A percentile compares a stretch with the other conserved stretches of the same genome.
Evolutionary conservation across 805 yeast species (phyloP).

Genomic region (Ogataea philodendri): DNA sequence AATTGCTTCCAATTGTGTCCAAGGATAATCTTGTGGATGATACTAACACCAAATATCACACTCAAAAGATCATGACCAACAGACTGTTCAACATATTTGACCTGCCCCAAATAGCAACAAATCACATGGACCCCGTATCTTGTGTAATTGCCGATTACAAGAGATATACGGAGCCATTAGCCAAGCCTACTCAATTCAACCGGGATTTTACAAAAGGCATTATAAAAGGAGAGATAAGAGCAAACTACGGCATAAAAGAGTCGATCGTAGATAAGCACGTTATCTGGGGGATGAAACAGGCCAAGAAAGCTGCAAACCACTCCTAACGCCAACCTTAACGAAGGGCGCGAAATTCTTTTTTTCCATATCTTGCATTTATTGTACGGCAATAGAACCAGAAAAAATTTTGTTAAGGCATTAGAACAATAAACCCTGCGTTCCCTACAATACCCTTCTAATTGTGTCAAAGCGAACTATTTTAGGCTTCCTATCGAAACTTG

Average conservation of each 20-base stretch:
- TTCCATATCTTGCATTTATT: too few relatives aligned
- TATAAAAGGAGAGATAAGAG: constrained; percentile 3
- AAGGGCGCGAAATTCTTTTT: constrained; percentile 1
- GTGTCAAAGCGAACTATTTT: too few relatives aligned
- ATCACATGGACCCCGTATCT: neutral
- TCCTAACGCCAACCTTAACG: neutral
- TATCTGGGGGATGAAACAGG: constrained; percentile 4
- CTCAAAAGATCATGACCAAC: constrained; percentile 14
- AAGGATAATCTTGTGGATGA: constrained; percentile 11
- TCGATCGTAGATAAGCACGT: constrained; percentile 1
- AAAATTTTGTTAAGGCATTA: too few relatives aligned
- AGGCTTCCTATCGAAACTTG: too few relatives aligned
- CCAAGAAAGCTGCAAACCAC: neutral
- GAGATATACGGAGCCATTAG: constrained; percentile 1
- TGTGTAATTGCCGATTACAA: neutral
- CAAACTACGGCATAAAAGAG: constrained; percentile 3
- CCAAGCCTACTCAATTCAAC: neutral
- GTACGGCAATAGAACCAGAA: too few relatives aligned
- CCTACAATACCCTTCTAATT: too few relatives aligned
- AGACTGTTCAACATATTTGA: constrained; percentile 19
- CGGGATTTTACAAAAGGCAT: neutral
- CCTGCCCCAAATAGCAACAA: constrained; percentile 1
- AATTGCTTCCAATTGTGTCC: constrained; percentile 13
- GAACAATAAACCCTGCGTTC: too few relatives aligned
- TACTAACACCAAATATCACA: constrained; percentile 11